A percentile compares a stretch with the other conserved stretches of the same genome.
Evolutionary conservation across 768 basidiomycete species (phyloP).

Genomic region (Mycena metata): DNA sequence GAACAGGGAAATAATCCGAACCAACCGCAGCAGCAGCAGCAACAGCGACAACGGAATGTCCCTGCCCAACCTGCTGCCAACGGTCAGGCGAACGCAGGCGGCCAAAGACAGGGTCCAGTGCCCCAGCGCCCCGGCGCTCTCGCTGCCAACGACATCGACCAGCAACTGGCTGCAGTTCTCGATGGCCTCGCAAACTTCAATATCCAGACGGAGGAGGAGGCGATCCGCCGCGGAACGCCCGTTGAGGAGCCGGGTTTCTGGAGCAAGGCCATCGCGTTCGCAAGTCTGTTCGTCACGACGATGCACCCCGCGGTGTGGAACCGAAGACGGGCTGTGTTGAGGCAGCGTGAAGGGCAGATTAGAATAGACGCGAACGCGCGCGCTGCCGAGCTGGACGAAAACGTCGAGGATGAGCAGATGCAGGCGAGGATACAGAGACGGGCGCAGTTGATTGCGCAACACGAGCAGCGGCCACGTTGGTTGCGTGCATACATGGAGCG

Average conservation of each 20-base stretch:
- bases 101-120: conserved; percentile 16
- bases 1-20: conserved; percentile 41
- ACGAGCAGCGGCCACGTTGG: conserved; percentile 71
- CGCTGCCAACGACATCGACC: conserved; percentile 36
- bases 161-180: conserved; percentile 54
- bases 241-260: conserved; percentile 60
- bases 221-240: conserved; percentile 54
- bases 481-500: conserved; percentile 74
- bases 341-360: conserved; percentile 73
- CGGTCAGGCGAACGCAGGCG: conserved; percentile 27
- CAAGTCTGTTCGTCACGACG: conserved; percentile 69
- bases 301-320: conserved; percentile 84
- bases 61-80: conserved; percentile 32
- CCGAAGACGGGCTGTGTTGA: conserved; percentile 68
- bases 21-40: conserved; percentile 35
- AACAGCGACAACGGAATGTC: conserved; percentile 41
- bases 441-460: conserved; percentile 61
- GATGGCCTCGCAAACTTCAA: conserved; percentile 71
- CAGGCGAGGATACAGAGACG: conserved; percentile 52
- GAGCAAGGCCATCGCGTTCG: conserved; percentile 67
- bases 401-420: conserved; percentile 43
- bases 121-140: conserved; percentile 21
- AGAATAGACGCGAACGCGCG: conserved; percentile 73
- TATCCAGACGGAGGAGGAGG: conserved; percentile 66
- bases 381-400: conserved; percentile 48